A percentile compares a stretch with the other conserved stretches of the same genome.
Conservation (phyloP, 2,329 filamentous ascomycete species). For the Dothideomycetidae sp. region DNA sequence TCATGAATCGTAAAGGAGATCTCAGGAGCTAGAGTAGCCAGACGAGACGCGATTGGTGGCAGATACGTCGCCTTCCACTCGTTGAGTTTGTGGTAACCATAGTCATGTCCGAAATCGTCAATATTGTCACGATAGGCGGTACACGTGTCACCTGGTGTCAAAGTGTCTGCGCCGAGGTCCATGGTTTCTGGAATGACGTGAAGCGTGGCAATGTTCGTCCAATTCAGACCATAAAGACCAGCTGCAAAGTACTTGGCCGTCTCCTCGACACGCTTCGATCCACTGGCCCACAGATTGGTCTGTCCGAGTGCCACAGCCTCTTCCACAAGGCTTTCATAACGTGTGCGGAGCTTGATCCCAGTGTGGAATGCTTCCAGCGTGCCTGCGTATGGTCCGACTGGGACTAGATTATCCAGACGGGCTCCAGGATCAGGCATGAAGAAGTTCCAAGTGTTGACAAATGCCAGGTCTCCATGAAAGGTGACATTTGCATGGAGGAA, state of each 20-base stretch:
- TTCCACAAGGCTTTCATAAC: conserved; percentile 36
- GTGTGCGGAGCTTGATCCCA: conserved; percentile 39
- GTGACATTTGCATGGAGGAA: conserved; percentile 29
- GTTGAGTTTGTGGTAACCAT: conserved; percentile 34
- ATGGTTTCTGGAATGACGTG: conserved; percentile 39
- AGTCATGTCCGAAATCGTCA: conserved; percentile 32
- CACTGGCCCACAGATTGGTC: conserved; percentile 41
- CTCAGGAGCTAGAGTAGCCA: conserved; percentile 29
- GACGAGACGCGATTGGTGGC: conserved; percentile 30
- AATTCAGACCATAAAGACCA: conserved; percentile 41
- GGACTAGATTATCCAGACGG: conserved; percentile 41
- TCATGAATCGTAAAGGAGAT: conserved; percentile 33
- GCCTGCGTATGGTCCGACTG: conserved; percentile 42
- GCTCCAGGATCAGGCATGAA: conserved; percentile 32
- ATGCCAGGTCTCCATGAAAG: conserved; percentile 38
- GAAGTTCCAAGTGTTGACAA: conserved; percentile 41
- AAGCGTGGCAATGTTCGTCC: conserved; percentile 27
- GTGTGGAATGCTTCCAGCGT: conserved; percentile 40
- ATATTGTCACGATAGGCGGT: conserved; percentile 25
- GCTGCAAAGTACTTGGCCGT: conserved; percentile 41
- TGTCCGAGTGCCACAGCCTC: conserved; percentile 17
- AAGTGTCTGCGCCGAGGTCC: conserved; percentile 38
- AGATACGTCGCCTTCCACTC: conserved; percentile 37
- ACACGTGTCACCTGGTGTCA: conserved; percentile 41
- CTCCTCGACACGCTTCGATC: conserved; percentile 39